Percentiles rank a stretch among this genome's conserved stretches.
Conservation (phyloP, 1,284 basidiomycete species). For the Pseudozyma tsukubaensis region DNA sequence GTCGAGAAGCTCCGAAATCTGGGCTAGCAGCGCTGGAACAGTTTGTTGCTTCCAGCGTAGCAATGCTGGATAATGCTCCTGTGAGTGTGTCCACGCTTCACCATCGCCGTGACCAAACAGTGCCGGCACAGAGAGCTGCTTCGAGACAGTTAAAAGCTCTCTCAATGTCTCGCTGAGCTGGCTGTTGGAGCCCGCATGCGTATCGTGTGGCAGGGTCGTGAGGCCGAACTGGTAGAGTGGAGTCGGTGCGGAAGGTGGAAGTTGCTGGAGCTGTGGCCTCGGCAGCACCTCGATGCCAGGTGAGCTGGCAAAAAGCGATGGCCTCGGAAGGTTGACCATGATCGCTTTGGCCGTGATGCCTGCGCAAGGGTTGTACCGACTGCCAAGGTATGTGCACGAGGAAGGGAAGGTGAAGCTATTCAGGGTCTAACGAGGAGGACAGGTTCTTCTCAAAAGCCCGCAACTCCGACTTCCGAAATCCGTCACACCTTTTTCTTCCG, state of each 20-base stretch:
- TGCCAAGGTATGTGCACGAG: not conserved
- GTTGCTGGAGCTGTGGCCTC: not conserved
- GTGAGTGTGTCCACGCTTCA: constrained; percentile 29
- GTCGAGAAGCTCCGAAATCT: not conserved
- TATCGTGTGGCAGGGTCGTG: constrained; percentile 1
- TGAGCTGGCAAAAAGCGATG: not conserved
- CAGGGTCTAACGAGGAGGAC: not conserved
- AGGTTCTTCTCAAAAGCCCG: constrained; percentile 5
- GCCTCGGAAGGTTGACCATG: constrained; percentile 20
- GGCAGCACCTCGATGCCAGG: constrained; percentile 7
- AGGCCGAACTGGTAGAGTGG: constrained; percentile 25
- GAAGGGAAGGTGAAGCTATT: not conserved
- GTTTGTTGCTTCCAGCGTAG: constrained; percentile 31
- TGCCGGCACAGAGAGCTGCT: constrained; percentile 14
- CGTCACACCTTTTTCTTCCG: constrained; percentile 25
- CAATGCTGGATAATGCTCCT: constrained; percentile 22
- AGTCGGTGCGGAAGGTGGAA: not conserved
- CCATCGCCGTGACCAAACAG: constrained; percentile 30
- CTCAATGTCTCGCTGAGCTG: not conserved
- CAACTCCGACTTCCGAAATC: constrained; percentile 31
- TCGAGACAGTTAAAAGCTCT: constrained; percentile 3
- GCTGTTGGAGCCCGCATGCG: not conserved
- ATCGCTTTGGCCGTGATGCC: not conserved
- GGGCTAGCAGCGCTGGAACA: constrained; percentile 17
- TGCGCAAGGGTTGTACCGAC: not conserved